Percentiles rank a stretch among this genome's conserved stretches.
Conservation (phyloP, 1,284 basidiomycete genomes). For the Trichosporon asahii region DNA sequence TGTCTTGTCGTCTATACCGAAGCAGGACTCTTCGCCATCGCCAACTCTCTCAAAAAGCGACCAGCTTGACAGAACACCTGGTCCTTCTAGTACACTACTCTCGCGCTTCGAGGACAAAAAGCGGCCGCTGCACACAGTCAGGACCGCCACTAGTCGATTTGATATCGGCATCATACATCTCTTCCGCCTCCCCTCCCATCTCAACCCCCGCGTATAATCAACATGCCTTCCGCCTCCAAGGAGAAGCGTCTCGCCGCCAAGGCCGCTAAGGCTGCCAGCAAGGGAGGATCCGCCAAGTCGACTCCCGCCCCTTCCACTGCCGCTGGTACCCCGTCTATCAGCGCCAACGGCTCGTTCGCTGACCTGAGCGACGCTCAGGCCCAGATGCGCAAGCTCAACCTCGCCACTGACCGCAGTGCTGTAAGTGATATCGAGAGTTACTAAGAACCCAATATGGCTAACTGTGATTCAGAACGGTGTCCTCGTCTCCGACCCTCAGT, state of each 20-base stretch:
- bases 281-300: constrained; percentile 22
- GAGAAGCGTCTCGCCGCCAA: constrained; percentile 82
- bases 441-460: neutral
- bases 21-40: constrained; percentile 1
- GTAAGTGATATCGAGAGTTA: constrained; percentile 24
- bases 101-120: neutral
- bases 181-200: neutral
- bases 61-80: constrained; percentile 1
- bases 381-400: constrained; percentile 77
- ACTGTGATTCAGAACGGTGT: constrained; percentile 63
- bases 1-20: neutral
- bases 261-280: constrained; percentile 68
- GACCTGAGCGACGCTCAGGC: constrained; percentile 52
- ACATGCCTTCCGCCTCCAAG: constrained; percentile 53
- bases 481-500: constrained; percentile 84
- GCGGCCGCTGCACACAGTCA: neutral
- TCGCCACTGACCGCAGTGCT: constrained; percentile 79
- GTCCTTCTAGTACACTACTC: neutral
- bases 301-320: constrained; percentile 64
- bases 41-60: constrained; percentile 8
- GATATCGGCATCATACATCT: neutral
- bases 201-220: constrained; percentile 16
- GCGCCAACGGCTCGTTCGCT: constrained; percentile 69
- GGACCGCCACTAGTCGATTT: neutral
- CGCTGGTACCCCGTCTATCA: constrained; percentile 67